These are phyloP conservation scores for Penicillium sp. DNA, from an alignment of 2,329 filamentous ascomycete genomes.

Conservation along the genomic window DNA sequence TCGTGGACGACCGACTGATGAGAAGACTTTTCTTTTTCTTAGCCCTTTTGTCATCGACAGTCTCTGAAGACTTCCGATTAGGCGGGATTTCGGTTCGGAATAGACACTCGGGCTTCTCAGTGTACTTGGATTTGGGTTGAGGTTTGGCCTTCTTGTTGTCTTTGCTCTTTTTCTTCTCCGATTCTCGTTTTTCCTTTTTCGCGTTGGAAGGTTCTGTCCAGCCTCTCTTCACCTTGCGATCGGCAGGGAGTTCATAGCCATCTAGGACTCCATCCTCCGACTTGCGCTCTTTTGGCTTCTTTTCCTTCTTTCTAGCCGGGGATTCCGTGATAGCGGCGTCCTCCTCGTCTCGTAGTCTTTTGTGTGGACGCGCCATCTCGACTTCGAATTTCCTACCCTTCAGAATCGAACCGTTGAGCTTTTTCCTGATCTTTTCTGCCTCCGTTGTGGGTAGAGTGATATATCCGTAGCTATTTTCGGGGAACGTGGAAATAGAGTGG, in stretches of 20 bases:
- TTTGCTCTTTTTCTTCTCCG: constrained; percentile 49
- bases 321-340: constrained; percentile 37
- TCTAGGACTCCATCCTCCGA: constrained; percentile 45
- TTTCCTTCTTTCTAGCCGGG: constrained; percentile 41
- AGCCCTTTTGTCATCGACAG: constrained; percentile 42
- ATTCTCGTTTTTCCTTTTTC: constrained; percentile 42
- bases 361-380: constrained; percentile 68
- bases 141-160: constrained; percentile 56
- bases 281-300: constrained; percentile 48
- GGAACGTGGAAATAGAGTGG: constrained; percentile 78
- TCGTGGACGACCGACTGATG: constrained; percentile 73
- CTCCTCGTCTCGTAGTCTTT: constrained; percentile 43
- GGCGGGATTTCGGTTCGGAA: constrained; percentile 77
- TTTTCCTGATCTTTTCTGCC: constrained; percentile 86
- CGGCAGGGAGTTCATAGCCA: constrained; percentile 68
- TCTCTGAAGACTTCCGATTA: constrained; percentile 39
- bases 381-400: constrained; percentile 81
- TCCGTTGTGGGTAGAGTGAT: constrained; percentile 74
- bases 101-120: constrained; percentile 73
- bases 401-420: constrained; percentile 78
- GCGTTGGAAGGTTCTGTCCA: constrained; percentile 75
- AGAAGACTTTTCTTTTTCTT: constrained; percentile 57
- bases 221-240: constrained; percentile 77
- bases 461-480: constrained; percentile 85
- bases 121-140: constrained; percentile 68